These are phyloP conservation scores for Daldinia decipiens DNA, from an alignment of 495 filamentous ascomycete genomes.

Conservation along the genomic window DNA sequence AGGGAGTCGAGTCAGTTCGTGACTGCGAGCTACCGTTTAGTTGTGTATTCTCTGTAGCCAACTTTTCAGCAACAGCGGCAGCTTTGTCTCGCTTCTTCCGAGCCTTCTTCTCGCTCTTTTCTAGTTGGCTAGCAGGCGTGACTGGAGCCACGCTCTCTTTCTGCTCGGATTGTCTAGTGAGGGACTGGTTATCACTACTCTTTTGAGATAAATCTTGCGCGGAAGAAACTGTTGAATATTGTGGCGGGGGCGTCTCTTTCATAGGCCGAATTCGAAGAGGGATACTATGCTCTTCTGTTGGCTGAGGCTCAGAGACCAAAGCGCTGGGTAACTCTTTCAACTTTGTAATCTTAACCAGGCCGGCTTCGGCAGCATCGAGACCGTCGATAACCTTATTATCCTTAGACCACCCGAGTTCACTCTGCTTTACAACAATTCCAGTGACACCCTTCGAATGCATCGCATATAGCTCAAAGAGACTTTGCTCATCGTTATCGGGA, in stretches of 20 bases:
- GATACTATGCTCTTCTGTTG: conserved; percentile 41
- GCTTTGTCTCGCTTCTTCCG: conserved; percentile 59
- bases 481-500: conserved; percentile 64
- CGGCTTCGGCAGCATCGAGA: conserved; percentile 76
- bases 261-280: conserved; percentile 51
- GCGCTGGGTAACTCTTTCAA: conserved; percentile 52
- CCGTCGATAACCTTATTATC: conserved; percentile 84
- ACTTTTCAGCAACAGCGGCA: conserved; percentile 49
- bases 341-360: conserved; percentile 62
- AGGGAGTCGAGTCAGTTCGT: conserved; percentile 26
- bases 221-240: conserved; percentile 24
- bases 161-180: conserved; percentile 48
- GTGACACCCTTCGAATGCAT: conserved; percentile 97
- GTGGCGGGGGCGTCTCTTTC: conserved; percentile 53
- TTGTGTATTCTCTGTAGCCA: conserved; percentile 43
- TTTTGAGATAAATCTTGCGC: conserved; percentile 31
- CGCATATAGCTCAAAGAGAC: conserved; percentile 91
- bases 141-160: conserved; percentile 52
- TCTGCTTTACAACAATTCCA: conserved; percentile 81
- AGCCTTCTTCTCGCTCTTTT: conserved; percentile 59
- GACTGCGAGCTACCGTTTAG: conserved; percentile 43
- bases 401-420: conserved; percentile 86
- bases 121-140: conserved; percentile 53
- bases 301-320: conserved; percentile 46
- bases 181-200: conserved; percentile 23